Conservation (phyloP, 768 basidiomycete genomes). For the Thelephora ganbajun region DNA sequence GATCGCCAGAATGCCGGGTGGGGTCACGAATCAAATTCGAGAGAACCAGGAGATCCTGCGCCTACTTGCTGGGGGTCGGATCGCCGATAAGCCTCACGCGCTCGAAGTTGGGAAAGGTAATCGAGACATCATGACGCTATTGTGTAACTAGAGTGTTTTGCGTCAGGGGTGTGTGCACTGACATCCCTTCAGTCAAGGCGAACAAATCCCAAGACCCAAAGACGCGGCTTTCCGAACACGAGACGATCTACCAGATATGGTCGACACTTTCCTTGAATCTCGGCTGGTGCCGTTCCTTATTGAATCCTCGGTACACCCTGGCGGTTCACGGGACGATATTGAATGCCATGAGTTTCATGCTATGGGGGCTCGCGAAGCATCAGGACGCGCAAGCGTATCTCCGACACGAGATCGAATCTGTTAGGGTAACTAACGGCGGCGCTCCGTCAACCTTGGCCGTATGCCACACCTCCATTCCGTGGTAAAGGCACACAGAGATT, state of each 20-base stretch:
- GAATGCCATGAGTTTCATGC: slow-evolving; percentile 41
- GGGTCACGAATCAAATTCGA: slow-evolving; percentile 26
- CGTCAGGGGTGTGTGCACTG: slow-evolving; percentile 8
- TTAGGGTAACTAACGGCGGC: slow-evolving; percentile 22
- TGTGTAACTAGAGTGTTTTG: slow-evolving; percentile 24
- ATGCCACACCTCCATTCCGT: slow-evolving; percentile 37
- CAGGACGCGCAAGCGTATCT: slow-evolving; percentile 46
- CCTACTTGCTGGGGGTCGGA: slow-evolving; percentile 30
- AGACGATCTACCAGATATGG: slow-evolving; percentile 17
- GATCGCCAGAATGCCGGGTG: slow-evolving; percentile 31
- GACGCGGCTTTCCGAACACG: slow-evolving; percentile 20
- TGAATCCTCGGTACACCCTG: not conserved
- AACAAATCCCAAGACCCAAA: slow-evolving; percentile 34
- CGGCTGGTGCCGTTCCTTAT: not conserved
- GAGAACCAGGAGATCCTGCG: slow-evolving; percentile 8
- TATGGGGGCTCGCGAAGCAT: slow-evolving; percentile 46
- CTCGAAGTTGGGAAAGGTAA: slow-evolving; percentile 32
- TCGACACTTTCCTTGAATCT: slow-evolving; percentile 12
- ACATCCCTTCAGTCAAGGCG: slow-evolving; percentile 32
- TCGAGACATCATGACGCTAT: slow-evolving; percentile 42
- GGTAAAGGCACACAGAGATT: slow-evolving; percentile 23
- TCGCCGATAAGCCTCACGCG: slow-evolving; percentile 33
- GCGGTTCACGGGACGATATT: slow-evolving; percentile 44
- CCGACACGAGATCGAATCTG: slow-evolving; percentile 36
- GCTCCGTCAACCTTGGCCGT: slow-evolving; percentile 31